Base-by-base conservation (phyloP, 495 filamentous ascomycete species). In the Annulohypoxylon bovei region DNA sequence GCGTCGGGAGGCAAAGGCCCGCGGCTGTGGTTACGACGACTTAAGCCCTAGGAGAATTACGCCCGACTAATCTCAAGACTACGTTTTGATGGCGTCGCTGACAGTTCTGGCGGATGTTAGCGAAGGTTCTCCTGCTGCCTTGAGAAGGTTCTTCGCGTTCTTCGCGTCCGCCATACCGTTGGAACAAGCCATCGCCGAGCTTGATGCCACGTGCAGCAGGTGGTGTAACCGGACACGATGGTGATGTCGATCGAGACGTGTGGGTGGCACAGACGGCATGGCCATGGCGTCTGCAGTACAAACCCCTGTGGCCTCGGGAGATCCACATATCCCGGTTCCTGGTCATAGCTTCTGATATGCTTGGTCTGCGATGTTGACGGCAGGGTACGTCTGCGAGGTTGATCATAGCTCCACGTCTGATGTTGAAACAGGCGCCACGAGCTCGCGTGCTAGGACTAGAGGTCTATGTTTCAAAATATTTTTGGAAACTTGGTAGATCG, bases 171-270 rank as follows among this genome's bases (percentile, higher is more conserved):
- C 46, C 60, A 18, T 47, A 14, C 46, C 33, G 40, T 54, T 46
- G 50, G 12, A 44, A n/a, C 35, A 33, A 50, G 47, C 70, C 49
- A 28, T 52, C 42, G 32, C 46, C 54, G 33, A 56, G 25, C 46
- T 16, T 23, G 44, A 62, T 58, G 25, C 65, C 61, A 72, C 65
- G 65, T 68, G 70, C 49, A 59, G 30, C 44, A 65, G 27, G 70
- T 20, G 25, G 65, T 72, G 70, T 62, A 65, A 72, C 69, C 65
- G 61, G 65, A 68, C 56, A 53, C 47, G 22, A 22, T 35, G 42
- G 22, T 11, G 56, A 56, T 12, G 56, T 52, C 37, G 33, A 18
- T 32, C 22, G 25, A 32, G 18, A 30, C n/a, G 44, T 52, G 30
- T 50, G 47, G 58, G 30, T 16, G 49, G 18, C 40, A 50, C 32